Evolutionary conservation across 108 stramenopile genomes (phyloP), one percentile per base, ranked within the genome.

Genomic region (Skeletonema potamos): DNA sequence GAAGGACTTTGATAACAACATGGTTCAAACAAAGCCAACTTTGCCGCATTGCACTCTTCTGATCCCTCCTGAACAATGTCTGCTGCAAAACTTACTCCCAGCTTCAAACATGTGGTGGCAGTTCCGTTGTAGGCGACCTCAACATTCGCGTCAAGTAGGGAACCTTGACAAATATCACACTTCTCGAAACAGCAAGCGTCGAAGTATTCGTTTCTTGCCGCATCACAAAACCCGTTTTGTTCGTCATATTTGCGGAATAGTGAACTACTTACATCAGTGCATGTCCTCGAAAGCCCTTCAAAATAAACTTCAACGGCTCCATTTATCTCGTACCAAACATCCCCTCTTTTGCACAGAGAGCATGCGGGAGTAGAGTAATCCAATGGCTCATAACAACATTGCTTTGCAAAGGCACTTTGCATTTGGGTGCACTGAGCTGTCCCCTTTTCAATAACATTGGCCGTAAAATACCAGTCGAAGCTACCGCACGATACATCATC

Each of bases 401-500:
- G 54, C 24, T 73, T 67, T 34, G 67, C 33, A 44, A 30, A 80
- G 8, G 54, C 67, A 34, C 15, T 17, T 30, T 80, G 79, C 29
- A 69, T 9, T 5, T 58, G 56, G 28, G 62, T 69, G 51, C 79
- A 80, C 32, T 80, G 60, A 20, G 37, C 57, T 22, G 72, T 59
- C 4, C 79, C 72, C 48, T 80, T 62, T 64, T 80, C 79, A 3
- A 80, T 59, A 11, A 41, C 72, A 51, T 80, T 68, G 13, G 62
- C 64, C 6, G 79, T 80, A 54, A 80, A 73, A 30, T 69, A 80
- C 79, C 79, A 80, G 64, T 80, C 79, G 48, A 80, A 80, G 46
- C 62, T 73, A 12, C 79, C 79, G 32, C 79, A 80, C 32, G 79
- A 80, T 11, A 71, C 57, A 22, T 65, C 71, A 10, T 60, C 26